Conservation (phyloP, 1,284 basidiomycete species). For the Fomitopsis pinicola region DNA sequence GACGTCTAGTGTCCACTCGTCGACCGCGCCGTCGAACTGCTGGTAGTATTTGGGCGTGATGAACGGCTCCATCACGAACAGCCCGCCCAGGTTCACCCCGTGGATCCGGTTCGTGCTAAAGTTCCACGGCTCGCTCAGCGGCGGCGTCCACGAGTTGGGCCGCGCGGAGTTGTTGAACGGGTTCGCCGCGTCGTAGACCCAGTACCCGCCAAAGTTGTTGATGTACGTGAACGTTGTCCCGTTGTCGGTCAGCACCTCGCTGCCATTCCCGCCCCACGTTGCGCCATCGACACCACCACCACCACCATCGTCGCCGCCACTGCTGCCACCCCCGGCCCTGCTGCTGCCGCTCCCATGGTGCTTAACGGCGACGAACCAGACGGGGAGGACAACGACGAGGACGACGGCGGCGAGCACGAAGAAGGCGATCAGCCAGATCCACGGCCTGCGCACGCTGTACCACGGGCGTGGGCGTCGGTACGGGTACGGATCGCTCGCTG, state of each 20-base stretch:
- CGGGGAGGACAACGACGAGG: constrained; percentile 36
- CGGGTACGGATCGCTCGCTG: background rate
- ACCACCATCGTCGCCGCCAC: constrained; percentile 10
- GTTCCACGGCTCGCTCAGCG: constrained; percentile 63
- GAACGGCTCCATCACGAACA: constrained; percentile 76
- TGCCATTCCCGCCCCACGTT: constrained; percentile 59
- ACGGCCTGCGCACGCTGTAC: constrained; percentile 17
- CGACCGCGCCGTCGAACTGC: constrained; percentile 46
- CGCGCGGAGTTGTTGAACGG: constrained; percentile 66
- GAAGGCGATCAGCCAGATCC: constrained; percentile 17
- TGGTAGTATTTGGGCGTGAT: constrained; percentile 79
- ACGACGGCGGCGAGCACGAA: constrained; percentile 24
- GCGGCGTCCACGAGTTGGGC: constrained; percentile 60
- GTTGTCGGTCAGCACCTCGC: constrained; percentile 54
- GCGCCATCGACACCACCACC: constrained; percentile 11
- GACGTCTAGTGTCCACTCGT: constrained; percentile 55
- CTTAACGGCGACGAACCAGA: constrained; percentile 38
- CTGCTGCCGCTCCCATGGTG: constrained; percentile 12
- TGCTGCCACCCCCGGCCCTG: constrained; percentile 9
- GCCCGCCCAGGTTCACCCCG: constrained; percentile 70
- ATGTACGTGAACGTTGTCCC: constrained; percentile 65
- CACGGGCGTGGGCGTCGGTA: constrained; percentile 7
- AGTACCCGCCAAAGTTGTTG: constrained; percentile 70
- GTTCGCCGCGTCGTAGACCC: constrained; percentile 51
- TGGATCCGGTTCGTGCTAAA: constrained; percentile 60